phyloP scores from a whole-genome alignment of 169 alveolate species.

The Cytauxzoon felis region DNA sequence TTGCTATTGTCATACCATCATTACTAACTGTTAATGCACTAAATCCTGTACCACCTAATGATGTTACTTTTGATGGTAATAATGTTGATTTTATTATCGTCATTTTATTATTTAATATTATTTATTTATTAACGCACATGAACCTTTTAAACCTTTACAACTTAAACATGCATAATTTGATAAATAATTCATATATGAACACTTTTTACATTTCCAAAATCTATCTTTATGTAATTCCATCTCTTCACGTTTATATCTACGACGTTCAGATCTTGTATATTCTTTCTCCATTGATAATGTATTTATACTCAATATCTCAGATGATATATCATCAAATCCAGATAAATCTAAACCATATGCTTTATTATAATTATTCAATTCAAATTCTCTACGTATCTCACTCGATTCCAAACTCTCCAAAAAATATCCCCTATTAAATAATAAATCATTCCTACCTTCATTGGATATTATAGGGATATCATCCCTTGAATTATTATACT shows the following conservation, averaged over 20 bases:
- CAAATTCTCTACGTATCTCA: constrained; percentile 21
- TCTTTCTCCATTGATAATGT: constrained; percentile 8
- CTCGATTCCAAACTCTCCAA: background rate
- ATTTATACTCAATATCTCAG: constrained; percentile 19
- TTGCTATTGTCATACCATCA: constrained; percentile 39
- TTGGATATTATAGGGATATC: too few relatives aligned
- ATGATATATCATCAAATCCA: constrained; percentile 27
- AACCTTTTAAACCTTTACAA: constrained; percentile 24
- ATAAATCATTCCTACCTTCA: background rate
- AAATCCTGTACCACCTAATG: constrained; percentile 3
- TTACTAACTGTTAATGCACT: constrained; percentile 13
- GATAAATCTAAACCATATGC: constrained; percentile 55
- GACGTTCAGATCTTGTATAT: constrained; percentile 6
- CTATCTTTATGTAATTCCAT: constrained; percentile 30
- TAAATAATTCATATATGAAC: constrained; percentile 49
- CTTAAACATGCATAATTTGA: constrained; percentile 49
- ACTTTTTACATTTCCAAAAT: constrained; percentile 61
- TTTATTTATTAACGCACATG: constrained; percentile 8
- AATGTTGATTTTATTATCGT: background rate
- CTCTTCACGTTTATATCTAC: constrained; percentile 27
- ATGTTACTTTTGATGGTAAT: constrained; percentile 4
- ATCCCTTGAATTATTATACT: too few relatives aligned
- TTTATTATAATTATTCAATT: constrained; percentile 14
- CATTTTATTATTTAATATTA: background rate
- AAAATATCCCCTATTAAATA: background rate